Evolutionary conservation across 495 filamentous ascomycete genomes (phyloP).

Genomic region (Hypoxylon perforatum): DNA sequence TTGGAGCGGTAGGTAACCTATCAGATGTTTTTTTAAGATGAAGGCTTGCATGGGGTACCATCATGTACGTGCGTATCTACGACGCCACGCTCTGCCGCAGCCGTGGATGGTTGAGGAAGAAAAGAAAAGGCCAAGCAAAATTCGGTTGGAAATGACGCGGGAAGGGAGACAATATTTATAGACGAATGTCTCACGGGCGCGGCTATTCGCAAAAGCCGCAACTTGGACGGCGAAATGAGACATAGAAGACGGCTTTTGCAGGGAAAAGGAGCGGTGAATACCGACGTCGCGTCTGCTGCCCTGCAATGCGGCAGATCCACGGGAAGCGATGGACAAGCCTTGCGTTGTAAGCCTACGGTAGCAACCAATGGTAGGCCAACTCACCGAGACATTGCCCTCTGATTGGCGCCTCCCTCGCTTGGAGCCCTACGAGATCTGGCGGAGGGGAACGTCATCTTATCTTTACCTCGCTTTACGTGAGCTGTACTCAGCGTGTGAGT

Average conservation of each 20-base stretch:
- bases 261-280: conserved; percentile 28
- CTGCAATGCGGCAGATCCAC: not conserved
- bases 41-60: no score
- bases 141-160: not conserved
- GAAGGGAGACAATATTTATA: conserved; percentile 12
- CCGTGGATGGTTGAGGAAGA: not conserved
- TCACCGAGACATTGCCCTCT: not conserved
- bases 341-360: not conserved
- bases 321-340: not conserved
- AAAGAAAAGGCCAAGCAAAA: not conserved
- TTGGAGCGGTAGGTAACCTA: not conserved
- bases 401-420: conserved; percentile 10
- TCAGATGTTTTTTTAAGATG: no score
- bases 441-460: conserved; percentile 5
- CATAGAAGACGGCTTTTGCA: not conserved
- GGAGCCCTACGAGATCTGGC: conserved; percentile 12
- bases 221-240: conserved; percentile 5
- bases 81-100: not conserved
- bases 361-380: conserved; percentile 22
- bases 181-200: not conserved
- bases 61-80: no score
- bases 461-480: conserved; percentile 1
- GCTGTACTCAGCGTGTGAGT: conserved; percentile 5
- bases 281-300: not conserved
- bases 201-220: conserved; percentile 9